Conservation (phyloP, 2,329 filamentous ascomycete genomes). For the Pseudocercospora macadamiae region DNA sequence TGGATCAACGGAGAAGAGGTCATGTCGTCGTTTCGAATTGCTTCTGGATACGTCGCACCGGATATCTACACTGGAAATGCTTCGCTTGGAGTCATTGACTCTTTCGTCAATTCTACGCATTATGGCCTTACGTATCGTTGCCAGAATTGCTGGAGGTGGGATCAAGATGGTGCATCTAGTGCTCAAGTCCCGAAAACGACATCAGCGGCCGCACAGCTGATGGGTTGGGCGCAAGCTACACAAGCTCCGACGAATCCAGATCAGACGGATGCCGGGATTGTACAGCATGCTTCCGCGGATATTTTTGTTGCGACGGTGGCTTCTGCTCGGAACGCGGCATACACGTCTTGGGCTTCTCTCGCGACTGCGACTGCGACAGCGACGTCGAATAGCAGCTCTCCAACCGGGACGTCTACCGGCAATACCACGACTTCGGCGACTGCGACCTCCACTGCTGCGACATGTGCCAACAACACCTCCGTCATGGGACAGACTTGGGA, state of each 20-base stretch:
- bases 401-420: conserved; percentile 18
- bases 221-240: conserved; percentile 37
- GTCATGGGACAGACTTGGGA: conserved; percentile 56
- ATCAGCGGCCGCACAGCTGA: conserved; percentile 35
- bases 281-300: conserved; percentile 61
- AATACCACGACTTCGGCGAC: conserved; percentile 29
- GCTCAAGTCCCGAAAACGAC: conserved; percentile 42
- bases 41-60: conserved; percentile 62
- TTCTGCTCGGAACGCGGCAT: conserved; percentile 49
- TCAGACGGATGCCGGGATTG: conserved; percentile 49
- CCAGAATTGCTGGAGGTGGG: conserved; percentile 52
- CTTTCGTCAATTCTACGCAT: conserved; percentile 59
- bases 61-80: conserved; percentile 64
- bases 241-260: conserved; percentile 32
- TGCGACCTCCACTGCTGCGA: conserved; percentile 28
- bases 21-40: conserved; percentile 61
- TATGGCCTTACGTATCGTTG: conserved; percentile 70
- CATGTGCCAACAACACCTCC: conserved; percentile 30
- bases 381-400: conserved; percentile 32
- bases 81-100: conserved; percentile 63
- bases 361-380: conserved; percentile 42
- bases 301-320: conserved; percentile 55
- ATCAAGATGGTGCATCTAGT: conserved; percentile 45
- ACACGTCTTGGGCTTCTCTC: conserved; percentile 43
- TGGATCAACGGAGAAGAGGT: conserved; percentile 60